Percentiles rank a stretch among this genome's conserved stretches.
These are phyloP conservation scores for Phaeotremella fagi DNA, from an alignment of 768 basidiomycete species.

Conservation along the genomic window DNA sequence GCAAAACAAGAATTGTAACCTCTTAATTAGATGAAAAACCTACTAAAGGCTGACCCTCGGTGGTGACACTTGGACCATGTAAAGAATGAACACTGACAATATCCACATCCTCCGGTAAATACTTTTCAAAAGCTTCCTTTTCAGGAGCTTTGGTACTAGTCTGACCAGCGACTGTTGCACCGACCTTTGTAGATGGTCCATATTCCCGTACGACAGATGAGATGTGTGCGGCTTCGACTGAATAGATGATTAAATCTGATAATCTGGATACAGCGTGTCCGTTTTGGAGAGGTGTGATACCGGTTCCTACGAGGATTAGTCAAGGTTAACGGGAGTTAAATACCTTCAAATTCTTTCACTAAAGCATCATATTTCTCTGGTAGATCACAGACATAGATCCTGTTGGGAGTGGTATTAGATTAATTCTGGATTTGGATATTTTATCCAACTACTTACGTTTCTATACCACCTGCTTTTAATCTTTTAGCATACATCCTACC, in stretches of 20 bases:
- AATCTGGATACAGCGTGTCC: conserved; percentile 83
- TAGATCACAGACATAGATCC: conserved; percentile 84
- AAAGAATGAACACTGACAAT: conserved; percentile 92
- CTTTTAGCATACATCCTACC: conserved; percentile 82
- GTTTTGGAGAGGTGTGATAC: conserved; percentile 63
- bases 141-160: conserved; percentile 97
- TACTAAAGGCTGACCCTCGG: conserved; percentile 85
- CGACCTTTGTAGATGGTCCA: conserved; percentile 92
- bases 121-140: conserved; percentile 71
- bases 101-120: conserved; percentile 76
- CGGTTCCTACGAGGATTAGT: conserved; percentile 51
- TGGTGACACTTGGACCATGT: conserved; percentile 85
- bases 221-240: conserved; percentile 87
- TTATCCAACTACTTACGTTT: conserved; percentile 56
- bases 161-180: conserved; percentile 89
- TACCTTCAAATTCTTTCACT: conserved; percentile 60
- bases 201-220: conserved; percentile 75
- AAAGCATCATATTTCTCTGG: conserved; percentile 68
- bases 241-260: conserved; percentile 91
- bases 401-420: conserved; percentile 41
- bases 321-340: conserved; percentile 3
- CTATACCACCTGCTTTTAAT: conserved; percentile 77
- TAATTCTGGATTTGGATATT: neutral
- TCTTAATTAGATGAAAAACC: conserved; percentile 26
- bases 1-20: neutral